Percentiles rank a stretch among this genome's conserved stretches.
These are phyloP conservation scores for Epichloe hybrida DNA, from an alignment of 2,329 filamentous ascomycete species.

Conservation along the genomic window DNA sequence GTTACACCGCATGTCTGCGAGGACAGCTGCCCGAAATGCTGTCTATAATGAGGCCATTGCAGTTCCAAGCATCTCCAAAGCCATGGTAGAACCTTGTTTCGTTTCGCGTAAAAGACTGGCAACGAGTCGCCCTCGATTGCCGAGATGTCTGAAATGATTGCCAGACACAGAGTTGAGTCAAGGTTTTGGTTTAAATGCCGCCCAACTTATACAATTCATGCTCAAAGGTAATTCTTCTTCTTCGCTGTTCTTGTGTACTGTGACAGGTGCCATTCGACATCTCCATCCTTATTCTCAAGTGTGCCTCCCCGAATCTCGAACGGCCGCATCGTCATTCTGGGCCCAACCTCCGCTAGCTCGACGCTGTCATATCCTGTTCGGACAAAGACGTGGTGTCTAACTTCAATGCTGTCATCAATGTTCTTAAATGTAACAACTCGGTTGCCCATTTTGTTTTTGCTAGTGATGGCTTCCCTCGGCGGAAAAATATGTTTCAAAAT, in stretches of 20 bases:
- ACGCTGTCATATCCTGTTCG: slow-evolving; percentile 83
- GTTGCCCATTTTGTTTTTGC: slow-evolving; percentile 64
- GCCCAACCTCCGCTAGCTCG: slow-evolving; percentile 78
- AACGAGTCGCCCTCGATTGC: neutral
- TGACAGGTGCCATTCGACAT: slow-evolving; percentile 91
- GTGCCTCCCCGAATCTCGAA: slow-evolving; percentile 88
- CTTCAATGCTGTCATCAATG: slow-evolving; percentile 84
- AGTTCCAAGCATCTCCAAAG: neutral
- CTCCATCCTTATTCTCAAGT: slow-evolving; percentile 85
- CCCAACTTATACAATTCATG: neutral
- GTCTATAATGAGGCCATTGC: neutral
- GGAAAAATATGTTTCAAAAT: slow-evolving; percentile 92
- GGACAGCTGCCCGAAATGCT: neutral
- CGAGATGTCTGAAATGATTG: neutral
- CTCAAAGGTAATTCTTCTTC: slow-evolving; percentile 54
- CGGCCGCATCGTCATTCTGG: slow-evolving; percentile 90
- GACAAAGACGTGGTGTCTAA: slow-evolving; percentile 74
- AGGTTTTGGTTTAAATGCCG: neutral
- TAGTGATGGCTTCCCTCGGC: slow-evolving; percentile 63
- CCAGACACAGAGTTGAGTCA: neutral
- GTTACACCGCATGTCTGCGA: neutral
- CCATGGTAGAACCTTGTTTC: neutral
- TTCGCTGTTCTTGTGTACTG: slow-evolving; percentile 87
- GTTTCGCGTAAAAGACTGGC: neutral
- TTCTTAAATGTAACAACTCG: slow-evolving; percentile 91